Percentiles rank a stretch among this genome's conserved stretches.
Conservation (phyloP, 2,329 filamentous ascomycete species). For the Diaporthe destruens region DNA sequence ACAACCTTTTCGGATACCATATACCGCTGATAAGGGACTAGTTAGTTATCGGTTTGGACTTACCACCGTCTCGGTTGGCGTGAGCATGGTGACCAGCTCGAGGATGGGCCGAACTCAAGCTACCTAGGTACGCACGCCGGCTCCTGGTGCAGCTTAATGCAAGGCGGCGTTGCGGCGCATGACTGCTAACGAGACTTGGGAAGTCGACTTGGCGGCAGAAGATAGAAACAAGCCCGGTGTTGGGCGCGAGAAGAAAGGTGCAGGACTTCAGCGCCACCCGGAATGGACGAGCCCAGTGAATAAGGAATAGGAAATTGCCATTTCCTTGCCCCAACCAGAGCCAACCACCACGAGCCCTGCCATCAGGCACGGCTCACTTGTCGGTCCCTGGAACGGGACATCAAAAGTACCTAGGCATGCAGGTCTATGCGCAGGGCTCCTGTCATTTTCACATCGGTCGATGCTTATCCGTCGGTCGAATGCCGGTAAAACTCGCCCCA, state of each 20-base stretch:
- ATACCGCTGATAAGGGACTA: no score
- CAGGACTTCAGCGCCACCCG: no score
- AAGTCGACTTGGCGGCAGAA: neutral
- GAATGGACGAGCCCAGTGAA: neutral
- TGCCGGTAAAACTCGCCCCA: neutral
- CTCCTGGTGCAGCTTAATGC: neutral
- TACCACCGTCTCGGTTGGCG: constrained; percentile 32
- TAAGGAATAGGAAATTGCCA: neutral
- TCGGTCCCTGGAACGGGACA: neutral
- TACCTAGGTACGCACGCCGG: neutral
- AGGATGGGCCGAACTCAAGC: neutral
- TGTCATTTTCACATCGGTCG: neutral
- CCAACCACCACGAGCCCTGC: neutral
- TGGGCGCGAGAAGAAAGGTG: neutral
- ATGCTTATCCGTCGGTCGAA: neutral
- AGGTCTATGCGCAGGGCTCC: neutral
- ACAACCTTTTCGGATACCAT: neutral
- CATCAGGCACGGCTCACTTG: neutral
- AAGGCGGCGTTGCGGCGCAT: neutral
- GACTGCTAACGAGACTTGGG: neutral
- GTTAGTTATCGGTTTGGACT: neutral
- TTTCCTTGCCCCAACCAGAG: no score
- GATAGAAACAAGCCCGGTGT: neutral
- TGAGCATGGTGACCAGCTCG: constrained; percentile 23
- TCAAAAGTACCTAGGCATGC: neutral